Conservation (phyloP, 129 eudicot species). For the Smallanthus sonchifolius region DNA sequence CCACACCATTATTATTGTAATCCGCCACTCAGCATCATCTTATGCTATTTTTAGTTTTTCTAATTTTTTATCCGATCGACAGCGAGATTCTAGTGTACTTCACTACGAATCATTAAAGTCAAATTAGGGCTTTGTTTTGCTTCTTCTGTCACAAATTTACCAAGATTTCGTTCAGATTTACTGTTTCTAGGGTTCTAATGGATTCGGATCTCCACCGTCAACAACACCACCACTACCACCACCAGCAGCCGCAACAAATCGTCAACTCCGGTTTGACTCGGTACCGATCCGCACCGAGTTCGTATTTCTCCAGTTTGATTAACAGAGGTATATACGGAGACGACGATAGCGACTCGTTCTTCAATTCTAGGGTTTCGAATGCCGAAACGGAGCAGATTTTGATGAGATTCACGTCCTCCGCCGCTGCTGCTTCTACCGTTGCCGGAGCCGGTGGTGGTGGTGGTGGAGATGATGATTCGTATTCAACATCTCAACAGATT, state of each 20-base stretch:
- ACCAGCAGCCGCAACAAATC: conserved; percentile 35
- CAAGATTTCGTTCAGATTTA: neutral
- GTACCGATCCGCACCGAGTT: conserved; percentile 78
- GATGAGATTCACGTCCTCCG: conserved; percentile 27
- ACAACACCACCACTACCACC: neutral
- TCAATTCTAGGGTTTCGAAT: conserved; percentile 44
- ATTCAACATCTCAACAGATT: conserved; percentile 17
- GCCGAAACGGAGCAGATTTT: conserved; percentile 40
- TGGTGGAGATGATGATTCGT: neutral
- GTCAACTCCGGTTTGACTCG: conserved; percentile 59
- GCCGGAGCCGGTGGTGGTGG: conserved; percentile 12
- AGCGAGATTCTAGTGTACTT: conserved; percentile 19
- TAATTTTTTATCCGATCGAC: neutral
- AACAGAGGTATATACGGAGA: conserved; percentile 34
- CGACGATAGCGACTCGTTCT: conserved; percentile 47
- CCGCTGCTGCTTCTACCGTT: conserved; percentile 10
- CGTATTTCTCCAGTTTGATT: conserved; percentile 48
- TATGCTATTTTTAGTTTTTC: conserved; percentile 19
- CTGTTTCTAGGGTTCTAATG: conserved; percentile 22
- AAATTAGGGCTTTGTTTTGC: conserved; percentile 1
- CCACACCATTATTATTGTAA: neutral
- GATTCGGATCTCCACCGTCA: conserved; percentile 39
- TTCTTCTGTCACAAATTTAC: neutral
- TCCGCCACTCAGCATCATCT: conserved; percentile 13
- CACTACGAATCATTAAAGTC: conserved; percentile 2